Evolutionary conservation across 2,329 filamentous ascomycete genomes (phyloP), one percentile per base, ranked within the genome.

Genomic region (Lasiodiplodia citricola): DNA sequence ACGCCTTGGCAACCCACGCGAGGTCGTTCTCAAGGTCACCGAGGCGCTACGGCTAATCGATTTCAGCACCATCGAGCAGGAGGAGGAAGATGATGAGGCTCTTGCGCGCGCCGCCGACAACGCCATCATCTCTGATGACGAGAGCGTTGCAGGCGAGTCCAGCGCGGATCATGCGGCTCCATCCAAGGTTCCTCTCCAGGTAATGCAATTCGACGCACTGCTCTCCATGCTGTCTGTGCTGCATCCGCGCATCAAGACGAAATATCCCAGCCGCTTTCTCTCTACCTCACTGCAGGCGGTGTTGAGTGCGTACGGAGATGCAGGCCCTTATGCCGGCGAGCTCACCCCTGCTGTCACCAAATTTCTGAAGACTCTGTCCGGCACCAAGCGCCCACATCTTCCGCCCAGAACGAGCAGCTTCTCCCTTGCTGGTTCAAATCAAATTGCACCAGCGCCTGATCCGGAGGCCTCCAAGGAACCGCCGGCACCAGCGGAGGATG

Each of bases 1-100:
- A 38, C 87, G 90, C 28, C 84, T 93, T 50, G 92, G 92, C 63
- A 96, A 95, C 76, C 92, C 92, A 1, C 85, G 92, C 63, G 92
- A 96, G 79, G 91, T 94, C 56, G 91, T 95, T 69, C 83, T 96
- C 73, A 94, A 94, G 77, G 88, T 93, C 37, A 90, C 92, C 31
- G 92, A 94, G 77, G 87, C 88, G 16, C 82, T 96, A 70, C 87
- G 91, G 64, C 74, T 86, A 18, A 81, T 91, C 5, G 84, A 87
- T 35, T 85, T 87, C 50, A 76, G 80, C 75, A 76, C 5, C 70
- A 72, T 16, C 77, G 81, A 83, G n/a, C 81, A 84, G 31, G 79
- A 81, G 10, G 80, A 78, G 11, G 79, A 80, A 23, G 72, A 73
- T n/a, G 72, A 71, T 25, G 58, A 70, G 52, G 55, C 37, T 13